phyloP scores from a whole-genome alignment of 148 eudicot genomes.

The Rhododendron molle region DNA sequence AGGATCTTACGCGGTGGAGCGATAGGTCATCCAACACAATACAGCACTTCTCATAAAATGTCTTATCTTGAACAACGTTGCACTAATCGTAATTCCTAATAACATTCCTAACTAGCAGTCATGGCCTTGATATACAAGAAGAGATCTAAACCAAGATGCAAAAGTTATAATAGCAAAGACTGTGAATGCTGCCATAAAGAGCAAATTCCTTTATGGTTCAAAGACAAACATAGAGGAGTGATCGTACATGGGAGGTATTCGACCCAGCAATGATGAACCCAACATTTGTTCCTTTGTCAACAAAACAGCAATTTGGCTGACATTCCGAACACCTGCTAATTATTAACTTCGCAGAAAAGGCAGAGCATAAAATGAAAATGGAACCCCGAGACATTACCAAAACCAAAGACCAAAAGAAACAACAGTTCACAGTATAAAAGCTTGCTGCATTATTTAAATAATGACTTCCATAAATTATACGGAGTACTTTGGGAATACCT shows the following conservation, averaged over 20 bases:
- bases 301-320: constrained; percentile 70
- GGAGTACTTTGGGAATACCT: constrained; percentile 55
- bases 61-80: background rate
- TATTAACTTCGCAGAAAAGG: constrained; percentile 36
- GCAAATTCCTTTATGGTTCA: background rate
- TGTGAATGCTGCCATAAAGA: constrained; percentile 2
- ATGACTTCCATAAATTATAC: background rate
- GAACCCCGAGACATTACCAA: background rate
- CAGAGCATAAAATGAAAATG: constrained; percentile 7
- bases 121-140: background rate
- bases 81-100: background rate
- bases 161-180: background rate
- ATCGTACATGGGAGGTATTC: constrained; percentile 85
- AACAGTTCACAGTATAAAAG: background rate
- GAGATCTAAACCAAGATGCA: background rate
- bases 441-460: background rate
- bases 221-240: constrained; percentile 2
- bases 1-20: too few species aligned
- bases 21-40: background rate
- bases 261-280: constrained; percentile 72
- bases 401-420: background rate
- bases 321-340: constrained; percentile 76
- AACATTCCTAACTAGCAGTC: background rate
- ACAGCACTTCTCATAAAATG: background rate
- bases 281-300: constrained; percentile 70